Conservation (phyloP, 2,329 filamentous ascomycete species). For the Trichoderma brevicompactum region DNA sequence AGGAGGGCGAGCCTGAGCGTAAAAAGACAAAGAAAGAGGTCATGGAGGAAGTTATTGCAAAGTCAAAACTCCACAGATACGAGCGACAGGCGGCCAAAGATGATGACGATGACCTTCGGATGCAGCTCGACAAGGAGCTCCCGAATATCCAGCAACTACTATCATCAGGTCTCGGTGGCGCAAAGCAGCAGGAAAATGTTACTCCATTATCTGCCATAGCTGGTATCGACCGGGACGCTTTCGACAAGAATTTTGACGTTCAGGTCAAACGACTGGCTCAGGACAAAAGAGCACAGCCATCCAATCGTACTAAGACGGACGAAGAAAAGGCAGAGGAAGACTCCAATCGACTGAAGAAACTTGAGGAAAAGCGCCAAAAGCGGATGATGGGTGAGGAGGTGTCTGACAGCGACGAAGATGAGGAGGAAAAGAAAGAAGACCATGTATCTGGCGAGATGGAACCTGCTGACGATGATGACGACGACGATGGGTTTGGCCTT, state of each 20-base stretch:
- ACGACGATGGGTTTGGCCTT: slow-evolving; percentile 60
- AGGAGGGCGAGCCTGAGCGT: slow-evolving; percentile 68
- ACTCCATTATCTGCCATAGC: slow-evolving; percentile 42
- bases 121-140: slow-evolving; percentile 83
- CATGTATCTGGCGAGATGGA: slow-evolving; percentile 45
- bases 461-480: slow-evolving; percentile 47
- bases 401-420: slow-evolving; percentile 65
- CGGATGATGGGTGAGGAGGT: slow-evolving; percentile 87
- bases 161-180: slow-evolving; percentile 52
- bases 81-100: slow-evolving; percentile 92
- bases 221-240: slow-evolving; percentile 66
- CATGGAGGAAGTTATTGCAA: slow-evolving; percentile 96
- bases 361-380: slow-evolving; percentile 80
- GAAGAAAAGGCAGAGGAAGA: slow-evolving; percentile 83
- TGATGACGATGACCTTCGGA: slow-evolving; percentile 85
- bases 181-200: slow-evolving; percentile 38
- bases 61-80: slow-evolving; percentile 94
- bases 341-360: slow-evolving; percentile 72
- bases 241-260: slow-evolving; percentile 87
- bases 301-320: slow-evolving; percentile 86
- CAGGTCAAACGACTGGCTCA: slow-evolving; percentile 80
- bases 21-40: slow-evolving; percentile 97
- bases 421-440: slow-evolving; percentile 44
- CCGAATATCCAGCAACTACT: slow-evolving; percentile 76
- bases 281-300: slow-evolving; percentile 83